Evolutionary conservation across 768 basidiomycete species (phyloP).

Genomic region (Holtermannia corniformis): DNA sequence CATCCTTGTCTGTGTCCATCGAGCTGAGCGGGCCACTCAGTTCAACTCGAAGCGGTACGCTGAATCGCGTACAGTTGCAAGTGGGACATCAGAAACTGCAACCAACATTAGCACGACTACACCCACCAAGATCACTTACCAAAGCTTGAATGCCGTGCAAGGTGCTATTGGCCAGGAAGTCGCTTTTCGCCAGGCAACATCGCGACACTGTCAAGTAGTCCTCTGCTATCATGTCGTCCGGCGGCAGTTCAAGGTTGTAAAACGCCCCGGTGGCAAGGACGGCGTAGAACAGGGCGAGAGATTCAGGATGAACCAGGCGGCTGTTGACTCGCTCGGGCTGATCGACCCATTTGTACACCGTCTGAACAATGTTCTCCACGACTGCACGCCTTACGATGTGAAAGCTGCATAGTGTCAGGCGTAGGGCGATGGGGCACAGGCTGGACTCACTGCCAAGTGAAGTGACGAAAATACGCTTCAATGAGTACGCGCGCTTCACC

Average conservation of each 20-base stretch:
- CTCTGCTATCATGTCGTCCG: constrained; percentile 8
- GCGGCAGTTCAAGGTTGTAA: constrained; percentile 16
- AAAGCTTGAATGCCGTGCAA: constrained; percentile 15
- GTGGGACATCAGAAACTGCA: constrained; percentile 11
- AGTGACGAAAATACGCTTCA: too few relatives aligned
- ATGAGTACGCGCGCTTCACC: too few relatives aligned
- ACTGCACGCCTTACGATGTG: too few relatives aligned
- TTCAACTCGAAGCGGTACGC: background rate
- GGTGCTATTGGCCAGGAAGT: constrained; percentile 15
- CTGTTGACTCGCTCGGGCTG: background rate
- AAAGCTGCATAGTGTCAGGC: too few relatives aligned
- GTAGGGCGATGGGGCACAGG: too few relatives aligned
- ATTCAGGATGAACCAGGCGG: constrained; percentile 7
- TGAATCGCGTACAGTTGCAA: constrained; percentile 5
- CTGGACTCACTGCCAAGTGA: too few relatives aligned
- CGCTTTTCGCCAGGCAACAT: constrained; percentile 12
- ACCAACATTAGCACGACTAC: background rate
- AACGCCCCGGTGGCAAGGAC: constrained; percentile 15
- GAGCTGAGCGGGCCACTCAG: background rate
- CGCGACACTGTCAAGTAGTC: constrained; percentile 6
- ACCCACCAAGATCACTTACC: background rate
- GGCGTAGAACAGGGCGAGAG: constrained; percentile 9
- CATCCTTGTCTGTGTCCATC: constrained; percentile 19
- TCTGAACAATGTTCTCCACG: too few relatives aligned
- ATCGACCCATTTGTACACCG: too few relatives aligned